A percentile compares a stretch with the other conserved stretches of the same genome.
These are phyloP conservation scores for Trichophyton simii DNA, from an alignment of 2,329 filamentous ascomycete species.

Conservation along the genomic window DNA sequence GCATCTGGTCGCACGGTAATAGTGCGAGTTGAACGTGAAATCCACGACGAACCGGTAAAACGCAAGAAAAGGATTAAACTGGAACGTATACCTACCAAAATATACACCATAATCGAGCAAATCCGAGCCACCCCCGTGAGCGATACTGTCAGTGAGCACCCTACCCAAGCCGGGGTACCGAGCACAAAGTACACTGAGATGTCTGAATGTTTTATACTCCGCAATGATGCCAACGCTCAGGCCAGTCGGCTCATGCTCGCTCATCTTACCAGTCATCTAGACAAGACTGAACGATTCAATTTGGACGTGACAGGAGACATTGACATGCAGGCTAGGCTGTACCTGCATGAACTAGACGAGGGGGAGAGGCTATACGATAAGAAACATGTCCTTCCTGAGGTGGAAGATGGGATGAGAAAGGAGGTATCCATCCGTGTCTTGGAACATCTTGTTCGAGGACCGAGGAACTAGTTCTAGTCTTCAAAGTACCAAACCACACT, in stretches of 20 bases:
- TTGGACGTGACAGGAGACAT: no score
- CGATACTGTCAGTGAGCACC: background rate
- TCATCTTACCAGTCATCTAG: no score
- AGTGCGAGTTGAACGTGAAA: conserved; percentile 6
- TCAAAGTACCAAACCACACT: no score
- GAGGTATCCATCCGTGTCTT: conserved; percentile 8
- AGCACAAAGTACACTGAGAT: no score
- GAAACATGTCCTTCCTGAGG: background rate
- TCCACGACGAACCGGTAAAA: conserved; percentile 1
- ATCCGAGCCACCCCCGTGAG: background rate
- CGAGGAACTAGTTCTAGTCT: conserved; percentile 7
- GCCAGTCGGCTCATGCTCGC: no score
- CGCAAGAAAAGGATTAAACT: conserved; percentile 6
- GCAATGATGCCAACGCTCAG: no score
- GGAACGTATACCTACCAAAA: conserved; percentile 7
- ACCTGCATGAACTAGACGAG: conserved; percentile 10
- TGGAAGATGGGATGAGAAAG: background rate
- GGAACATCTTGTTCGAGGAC: conserved; percentile 11
- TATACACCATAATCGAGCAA: conserved; percentile 8
- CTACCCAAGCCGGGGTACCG: no score
- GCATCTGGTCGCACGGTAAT: conserved; percentile 7
- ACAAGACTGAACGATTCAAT: no score
- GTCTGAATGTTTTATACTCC: no score
- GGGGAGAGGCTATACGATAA: conserved; percentile 10
- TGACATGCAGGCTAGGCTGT: background rate